Conservation (phyloP, 306 rosid species). For the Vicia sativa region DNA sequence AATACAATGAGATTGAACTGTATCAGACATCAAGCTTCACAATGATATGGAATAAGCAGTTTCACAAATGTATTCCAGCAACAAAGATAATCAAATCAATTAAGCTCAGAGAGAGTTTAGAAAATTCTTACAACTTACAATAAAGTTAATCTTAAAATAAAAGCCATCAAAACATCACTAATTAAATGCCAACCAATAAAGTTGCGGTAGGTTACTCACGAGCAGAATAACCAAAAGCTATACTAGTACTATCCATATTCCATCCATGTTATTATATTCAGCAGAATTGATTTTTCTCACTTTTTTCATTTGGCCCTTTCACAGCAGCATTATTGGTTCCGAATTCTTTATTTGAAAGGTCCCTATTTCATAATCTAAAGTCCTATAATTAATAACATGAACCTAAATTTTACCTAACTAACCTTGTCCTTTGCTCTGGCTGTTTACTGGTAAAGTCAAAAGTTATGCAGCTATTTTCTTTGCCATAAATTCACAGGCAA, state of each 20-base stretch:
- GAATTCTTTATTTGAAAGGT: slow-evolving; percentile 22
- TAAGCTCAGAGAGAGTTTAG: slow-evolving; percentile 35
- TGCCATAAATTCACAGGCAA: slow-evolving; percentile 37
- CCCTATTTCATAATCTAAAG: slow-evolving; percentile 31
- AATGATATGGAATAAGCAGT: slow-evolving; percentile 34
- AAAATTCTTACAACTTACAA: slow-evolving; percentile 37
- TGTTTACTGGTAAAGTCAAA: slow-evolving; percentile 47
- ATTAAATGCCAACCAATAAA: slow-evolving; percentile 80
- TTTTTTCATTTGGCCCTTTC: slow-evolving; percentile 13
- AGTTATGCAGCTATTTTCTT: slow-evolving; percentile 51
- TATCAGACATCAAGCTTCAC: slow-evolving; percentile 40
- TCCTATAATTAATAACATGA: slow-evolving; percentile 36
- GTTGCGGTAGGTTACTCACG: slow-evolving; percentile 77
- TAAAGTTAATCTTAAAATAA: slow-evolving; percentile 37
- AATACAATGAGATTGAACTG: slow-evolving; percentile 21
- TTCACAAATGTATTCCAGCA: slow-evolving; percentile 34
- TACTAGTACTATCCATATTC: slow-evolving; percentile 50
- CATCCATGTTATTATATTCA: slow-evolving; percentile 37
- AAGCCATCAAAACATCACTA: slow-evolving; percentile 43
- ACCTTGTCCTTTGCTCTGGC: slow-evolving; percentile 57
- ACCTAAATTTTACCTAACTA: slow-evolving; percentile 44
- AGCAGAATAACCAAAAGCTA: slow-evolving; percentile 46
- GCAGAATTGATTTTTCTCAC: slow-evolving; percentile 6
- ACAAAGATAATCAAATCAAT: slow-evolving; percentile 22
- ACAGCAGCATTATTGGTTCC: slow-evolving; percentile 26